Base-by-base conservation (phyloP, 352 stramenopile species). In the Phytophthora agathidicida region DNA sequence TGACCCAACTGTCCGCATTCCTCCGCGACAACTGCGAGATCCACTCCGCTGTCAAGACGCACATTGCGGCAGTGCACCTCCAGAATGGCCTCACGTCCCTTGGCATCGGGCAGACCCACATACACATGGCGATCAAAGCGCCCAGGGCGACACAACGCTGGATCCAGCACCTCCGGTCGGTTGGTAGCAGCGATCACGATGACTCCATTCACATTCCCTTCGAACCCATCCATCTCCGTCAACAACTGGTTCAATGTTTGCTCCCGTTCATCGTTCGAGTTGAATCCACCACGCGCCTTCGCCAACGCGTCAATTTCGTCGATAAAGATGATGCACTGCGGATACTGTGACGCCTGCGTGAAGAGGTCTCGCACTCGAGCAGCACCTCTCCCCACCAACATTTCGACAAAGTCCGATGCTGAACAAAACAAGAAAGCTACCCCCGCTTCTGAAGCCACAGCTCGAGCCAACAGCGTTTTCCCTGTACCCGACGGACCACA, bases 171-270 rank as follows among this genome's bases (percentile, higher is more conserved):
- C 65, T 99, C 95, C 1, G 96, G 86, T 7, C 96, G 80, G 70
- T 99, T 99, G 14, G 96, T 99, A 10, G 96, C 96, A 1, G 96
- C 96, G 76, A 99, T 97, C 31, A 98, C 96, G 63, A 99, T 98
- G 36, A 99, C 88, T 26, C 79, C 82, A 37, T 83, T 96, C 20
- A 61, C 75, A 62, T 98, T 97, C 39, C 91, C 91, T 55, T 97
- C 85, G 87, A 95, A 83, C 65, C 84, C 96, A 61, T 96, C 88
- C 86, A 96, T 96, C 55, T 94, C 83, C 2, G 83, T 93, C 36
- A 96, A 61, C 33, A 96, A 67, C 54, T 98, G 93, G 77, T 98
- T 98, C 28, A 98, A 72, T 48, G 96, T 98, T 62, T 98, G 94
- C 60, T 98, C 96, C 33, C 94, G 88, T 65, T 98, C 96, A 71